Base-by-base conservation (phyloP, 495 filamentous ascomycete genomes). In the Penicillium tannophilum region DNA sequence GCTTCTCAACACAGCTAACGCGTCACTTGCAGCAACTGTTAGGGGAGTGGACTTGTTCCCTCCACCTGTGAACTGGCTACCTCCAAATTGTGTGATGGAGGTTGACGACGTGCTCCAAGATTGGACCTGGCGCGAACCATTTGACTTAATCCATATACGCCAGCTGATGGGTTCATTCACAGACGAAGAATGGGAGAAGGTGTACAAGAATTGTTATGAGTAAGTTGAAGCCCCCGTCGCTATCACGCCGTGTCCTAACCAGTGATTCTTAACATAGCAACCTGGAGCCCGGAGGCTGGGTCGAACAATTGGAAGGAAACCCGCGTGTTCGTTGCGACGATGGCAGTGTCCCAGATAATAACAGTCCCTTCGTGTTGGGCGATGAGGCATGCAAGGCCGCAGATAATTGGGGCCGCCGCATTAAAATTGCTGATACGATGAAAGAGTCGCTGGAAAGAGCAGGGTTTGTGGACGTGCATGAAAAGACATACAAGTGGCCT, bases 301-400 rank as follows among this genome's bases (percentile, higher is more conserved):
- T 84, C 41, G 83, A 86, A 56, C 64, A 82, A 44, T 73, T 82
- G 49, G 82, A 86, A 52, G 61, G 80, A 10, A 56, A 65, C 48
- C 66, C 68, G 43, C 44, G 56, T 54, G 66, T 72, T 19, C 50
- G 55, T 4, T 74, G 65, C 53, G 77, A 82, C 58, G 82, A 83
- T 65, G 66, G 66, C 14, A 30, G 31, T 20, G n/a, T 52, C 12
- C 28, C 26, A 17, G 28, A 24, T 14, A 31, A 33, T 10, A 35
- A 12, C 9, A 11, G 49, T 31, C 28, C 49, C 36, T 20, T 35
- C 2, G 33, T 36, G 33, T 8, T 36, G 33, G 33, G 12, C 1
- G 33, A 36, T 8, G 7, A 36, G 33, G 6, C 33, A 36, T 36
- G 33, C 33, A 36, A 36, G 33, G 33, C 33, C 1, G 33, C 33